These are phyloP conservation scores for Lecanosticta acicola DNA, from an alignment of 2,329 filamentous ascomycete species.

Conservation along the genomic window DNA sequence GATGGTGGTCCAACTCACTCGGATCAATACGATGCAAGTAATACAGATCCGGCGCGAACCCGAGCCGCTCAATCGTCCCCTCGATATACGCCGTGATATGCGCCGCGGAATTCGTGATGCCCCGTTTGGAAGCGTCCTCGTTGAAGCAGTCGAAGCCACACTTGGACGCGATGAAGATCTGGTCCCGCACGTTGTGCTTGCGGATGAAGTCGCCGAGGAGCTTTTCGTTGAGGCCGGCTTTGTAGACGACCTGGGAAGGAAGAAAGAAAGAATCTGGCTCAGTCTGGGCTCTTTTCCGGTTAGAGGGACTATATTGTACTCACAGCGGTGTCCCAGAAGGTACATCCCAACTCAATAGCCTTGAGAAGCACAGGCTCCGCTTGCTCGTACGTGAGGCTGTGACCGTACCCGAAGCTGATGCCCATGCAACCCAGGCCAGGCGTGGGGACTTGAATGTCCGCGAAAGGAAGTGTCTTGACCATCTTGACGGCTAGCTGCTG, in stretches of 20 bases:
- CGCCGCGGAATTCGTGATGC: slow-evolving; percentile 41
- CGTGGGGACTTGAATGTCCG: slow-evolving; percentile 6
- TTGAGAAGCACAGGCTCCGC: slow-evolving; percentile 48
- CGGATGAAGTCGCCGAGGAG: slow-evolving; percentile 47
- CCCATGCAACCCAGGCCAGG: slow-evolving; percentile 51
- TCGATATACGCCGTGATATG: slow-evolving; percentile 48
- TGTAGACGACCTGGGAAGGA: slow-evolving; percentile 39
- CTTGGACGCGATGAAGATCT: slow-evolving; percentile 48
- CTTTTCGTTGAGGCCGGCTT: slow-evolving; percentile 46
- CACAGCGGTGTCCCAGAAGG: slow-evolving; percentile 28
- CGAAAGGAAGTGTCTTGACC: slow-evolving; percentile 13
- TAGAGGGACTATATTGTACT: background rate
- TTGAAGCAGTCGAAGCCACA: slow-evolving; percentile 42
- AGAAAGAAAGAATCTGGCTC: no score
- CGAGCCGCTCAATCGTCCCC: slow-evolving; percentile 46
- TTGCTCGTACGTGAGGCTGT: slow-evolving; percentile 40
- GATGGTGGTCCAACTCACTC: slow-evolving; percentile 37
- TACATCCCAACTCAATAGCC: slow-evolving; percentile 35
- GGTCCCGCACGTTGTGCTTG: slow-evolving; percentile 48
- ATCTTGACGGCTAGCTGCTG: no score
- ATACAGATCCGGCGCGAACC: slow-evolving; percentile 42
- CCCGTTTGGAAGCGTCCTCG: slow-evolving; percentile 11
- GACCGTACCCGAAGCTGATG: slow-evolving; percentile 41
- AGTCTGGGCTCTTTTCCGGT: background rate
- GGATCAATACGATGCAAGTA: slow-evolving; percentile 41